A percentile compares a stretch with the other conserved stretches of the same genome.
Conservation (phyloP, 495 filamentous ascomycete species). For the Neurospora tetraspora region DNA sequence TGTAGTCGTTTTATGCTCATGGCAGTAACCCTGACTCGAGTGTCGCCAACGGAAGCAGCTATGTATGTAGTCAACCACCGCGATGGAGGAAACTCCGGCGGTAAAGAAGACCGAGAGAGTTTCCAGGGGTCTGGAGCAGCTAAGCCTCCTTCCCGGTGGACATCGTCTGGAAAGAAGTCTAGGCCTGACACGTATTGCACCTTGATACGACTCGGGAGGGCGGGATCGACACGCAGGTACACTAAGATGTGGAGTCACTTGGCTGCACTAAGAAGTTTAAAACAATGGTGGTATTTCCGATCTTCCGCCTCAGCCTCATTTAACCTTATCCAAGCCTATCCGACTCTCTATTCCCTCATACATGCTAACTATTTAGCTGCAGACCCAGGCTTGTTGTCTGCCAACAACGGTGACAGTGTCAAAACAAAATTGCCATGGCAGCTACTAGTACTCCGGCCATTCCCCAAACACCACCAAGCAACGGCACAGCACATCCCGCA, state of each 20-base stretch:
- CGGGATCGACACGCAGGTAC: neutral
- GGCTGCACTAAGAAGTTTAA: neutral
- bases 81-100: neutral
- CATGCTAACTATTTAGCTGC: neutral
- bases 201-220: neutral
- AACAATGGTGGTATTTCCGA: neutral
- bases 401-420: neutral
- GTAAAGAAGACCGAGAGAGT: neutral
- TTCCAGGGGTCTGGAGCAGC: neutral
- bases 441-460: neutral
- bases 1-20: neutral
- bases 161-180: neutral
- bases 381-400: neutral
- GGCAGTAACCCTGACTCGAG: neutral
- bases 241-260: neutral
- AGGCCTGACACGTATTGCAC: neutral
- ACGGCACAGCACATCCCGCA: neutral
- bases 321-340: neutral
- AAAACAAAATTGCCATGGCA: neutral
- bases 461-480: neutral
- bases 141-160: neutral
- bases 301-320: neutral
- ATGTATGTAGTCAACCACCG: neutral
- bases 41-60: neutral
- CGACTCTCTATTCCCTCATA: neutral